A percentile compares a stretch with the other conserved stretches of the same genome.
Conservation (phyloP, 257 asterid species). For the Lantana camara region DNA sequence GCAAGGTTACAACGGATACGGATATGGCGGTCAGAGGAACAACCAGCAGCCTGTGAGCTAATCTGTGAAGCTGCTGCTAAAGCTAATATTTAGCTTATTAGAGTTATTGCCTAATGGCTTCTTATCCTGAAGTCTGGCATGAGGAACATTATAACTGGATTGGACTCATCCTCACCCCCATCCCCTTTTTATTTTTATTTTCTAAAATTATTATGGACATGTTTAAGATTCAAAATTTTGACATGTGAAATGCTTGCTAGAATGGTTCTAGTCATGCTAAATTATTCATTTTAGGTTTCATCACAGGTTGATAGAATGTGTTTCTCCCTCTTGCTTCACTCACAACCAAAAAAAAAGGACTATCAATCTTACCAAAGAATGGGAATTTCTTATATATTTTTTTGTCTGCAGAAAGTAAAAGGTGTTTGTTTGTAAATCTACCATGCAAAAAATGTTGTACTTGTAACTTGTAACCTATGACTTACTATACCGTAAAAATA, state of each 20-base stretch:
- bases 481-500: too few species aligned
- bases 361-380: too few species aligned
- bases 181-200: background rate
- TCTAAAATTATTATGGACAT: background rate
- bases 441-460: too few species aligned
- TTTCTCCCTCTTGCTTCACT: background rate
- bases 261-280: slow-evolving; percentile 21
- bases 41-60: slow-evolving; percentile 68
- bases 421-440: too few species aligned
- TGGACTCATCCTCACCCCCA: too few species aligned
- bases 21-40: slow-evolving; percentile 47
- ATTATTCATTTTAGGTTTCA: slow-evolving; percentile 30
- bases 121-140: slow-evolving; percentile 29
- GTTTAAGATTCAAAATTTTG: slow-evolving; percentile 33
- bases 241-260: slow-evolving; percentile 17
- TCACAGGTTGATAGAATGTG: background rate
- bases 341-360: too few species aligned
- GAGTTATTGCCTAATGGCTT: slow-evolving; percentile 26
- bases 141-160: slow-evolving; percentile 43
- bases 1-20: slow-evolving; percentile 64
- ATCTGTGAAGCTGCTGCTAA: slow-evolving; percentile 23
- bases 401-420: too few species aligned
- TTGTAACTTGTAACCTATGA: too few species aligned
- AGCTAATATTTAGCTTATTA: slow-evolving; percentile 25
- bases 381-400: too few species aligned